Evolutionary conservation across 148 eudicot species (phyloP), one percentile per base, ranked within the genome.

Genomic region (Salicornia ramosissima): DNA sequence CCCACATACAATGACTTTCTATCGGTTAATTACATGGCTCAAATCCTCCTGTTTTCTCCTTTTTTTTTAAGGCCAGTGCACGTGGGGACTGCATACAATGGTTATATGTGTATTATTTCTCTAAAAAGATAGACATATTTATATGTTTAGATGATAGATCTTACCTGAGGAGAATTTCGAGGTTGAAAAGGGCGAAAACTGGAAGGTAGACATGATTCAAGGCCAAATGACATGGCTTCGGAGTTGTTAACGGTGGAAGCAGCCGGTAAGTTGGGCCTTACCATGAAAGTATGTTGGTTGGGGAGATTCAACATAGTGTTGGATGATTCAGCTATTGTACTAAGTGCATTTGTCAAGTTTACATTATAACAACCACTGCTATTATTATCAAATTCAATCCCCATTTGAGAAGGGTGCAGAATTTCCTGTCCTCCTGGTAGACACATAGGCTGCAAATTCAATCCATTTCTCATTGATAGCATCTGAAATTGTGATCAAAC

Each of bases 401-500:
- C 85, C 74, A 79, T 50, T 71, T 78, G 80, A 50, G 72, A n/a
- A 33, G 88, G 84, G 67, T 82, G 80, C 29, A 80, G 59, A 24
- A 83, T 79, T 66, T 80, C 87, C 33, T 91, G 67, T 19, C 80
- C 84, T 69, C 87, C 92, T 33, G 97, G 87, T 26, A 81, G 65
- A 74, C 81, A 82, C 75, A 83, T 71, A 1, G 97, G 96, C 76
- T 90, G 88, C 74, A 87, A 77, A 83, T 76, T 86, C 62, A 86
- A 70, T 43, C 98, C 94, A 51, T 92, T 92, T 73, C 91, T 83
- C 91, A 86, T 78, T 33, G 98, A 88, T 59, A 92, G 51, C 96
- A 90, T 86, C 98, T 92, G 80, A 51, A 59, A 72, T 59, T 66
- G 40, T 24, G 33, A 52, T n/a, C 0, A 46, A 50, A 19, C 19